Evolutionary conservation across 2,329 filamentous ascomycete species (phyloP).

Genomic region (Stagonosporopsis rhizophila): DNA sequence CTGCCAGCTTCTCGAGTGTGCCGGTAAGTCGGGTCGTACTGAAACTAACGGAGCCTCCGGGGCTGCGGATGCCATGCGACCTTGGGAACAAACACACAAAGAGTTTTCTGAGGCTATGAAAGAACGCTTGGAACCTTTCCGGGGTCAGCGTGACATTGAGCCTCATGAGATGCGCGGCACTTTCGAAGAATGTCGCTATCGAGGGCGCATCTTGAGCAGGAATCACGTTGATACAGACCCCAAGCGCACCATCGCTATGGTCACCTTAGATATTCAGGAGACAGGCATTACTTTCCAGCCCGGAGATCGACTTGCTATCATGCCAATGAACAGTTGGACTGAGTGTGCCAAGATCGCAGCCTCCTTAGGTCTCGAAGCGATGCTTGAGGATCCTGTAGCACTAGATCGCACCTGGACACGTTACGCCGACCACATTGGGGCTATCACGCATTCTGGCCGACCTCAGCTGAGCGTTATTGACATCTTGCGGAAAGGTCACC

Average conservation of each 20-base stretch:
- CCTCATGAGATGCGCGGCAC: conserved; percentile 63
- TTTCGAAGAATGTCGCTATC: conserved; percentile 63
- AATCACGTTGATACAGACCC: conserved; percentile 58
- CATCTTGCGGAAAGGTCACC: conserved; percentile 33
- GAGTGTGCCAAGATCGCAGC: conserved; percentile 63
- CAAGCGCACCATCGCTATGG: conserved; percentile 56
- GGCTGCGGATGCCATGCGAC: conserved; percentile 27
- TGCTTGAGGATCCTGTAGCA: conserved; percentile 53
- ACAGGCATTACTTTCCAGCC: conserved; percentile 63
- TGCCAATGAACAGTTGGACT: conserved; percentile 63
- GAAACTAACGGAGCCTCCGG: conserved; percentile 42
- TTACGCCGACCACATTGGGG: conserved; percentile 37
- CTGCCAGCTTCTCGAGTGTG: conserved; percentile 55
- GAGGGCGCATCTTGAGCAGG: conserved; percentile 55
- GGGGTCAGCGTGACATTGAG: conserved; percentile 57
- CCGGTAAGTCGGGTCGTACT: conserved; percentile 61
- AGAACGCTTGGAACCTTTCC: conserved; percentile 59
- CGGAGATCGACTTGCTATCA: conserved; percentile 61
- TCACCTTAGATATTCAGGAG: conserved; percentile 61
- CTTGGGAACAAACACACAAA: conserved; percentile 35
- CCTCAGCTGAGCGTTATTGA: conserved; percentile 32
- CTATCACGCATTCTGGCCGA: conserved; percentile 17
- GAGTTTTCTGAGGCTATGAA: conserved; percentile 63
- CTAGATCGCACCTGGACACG: conserved; percentile 55
- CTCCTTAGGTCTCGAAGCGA: conserved; percentile 58